Evolutionary conservation across 495 filamentous ascomycete species (phyloP).

Genomic region (Penicillium cinerascens): DNA sequence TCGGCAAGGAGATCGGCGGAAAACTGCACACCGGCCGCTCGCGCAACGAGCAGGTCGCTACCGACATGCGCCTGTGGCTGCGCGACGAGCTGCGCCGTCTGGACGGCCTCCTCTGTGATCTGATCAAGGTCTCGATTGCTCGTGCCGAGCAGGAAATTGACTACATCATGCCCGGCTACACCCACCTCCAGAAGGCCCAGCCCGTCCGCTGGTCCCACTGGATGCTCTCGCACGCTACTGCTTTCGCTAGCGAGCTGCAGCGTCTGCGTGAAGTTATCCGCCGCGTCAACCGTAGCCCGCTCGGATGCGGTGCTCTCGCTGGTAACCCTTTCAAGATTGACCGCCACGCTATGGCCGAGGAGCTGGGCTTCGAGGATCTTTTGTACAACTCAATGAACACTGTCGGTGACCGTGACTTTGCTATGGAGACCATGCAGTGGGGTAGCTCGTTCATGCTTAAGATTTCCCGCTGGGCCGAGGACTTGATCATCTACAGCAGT

Average conservation of each 20-base stretch:
- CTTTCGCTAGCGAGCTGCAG: conserved; percentile 75
- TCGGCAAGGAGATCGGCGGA: conserved; percentile 80
- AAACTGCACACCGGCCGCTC: conserved; percentile 93
- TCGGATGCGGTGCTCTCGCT: conserved; percentile 85
- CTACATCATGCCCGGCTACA: conserved; percentile 66
- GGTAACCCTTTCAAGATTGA: conserved; percentile 91
- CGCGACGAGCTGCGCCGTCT: conserved; percentile 71
- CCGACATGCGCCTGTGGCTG: conserved; percentile 92
- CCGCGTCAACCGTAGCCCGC: conserved; percentile 73
- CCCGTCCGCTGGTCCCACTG: conserved; percentile 88
- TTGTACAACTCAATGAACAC: conserved; percentile 81
- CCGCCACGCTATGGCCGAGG: conserved; percentile 79
- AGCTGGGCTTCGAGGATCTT: conserved; percentile 81
- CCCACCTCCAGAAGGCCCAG: conserved; percentile 88
- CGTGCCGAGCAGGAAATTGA: conserved; percentile 79
- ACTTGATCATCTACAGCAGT: conserved; percentile 83
- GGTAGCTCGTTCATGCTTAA: conserved; percentile 79
- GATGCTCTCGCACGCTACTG: conserved; percentile 74
- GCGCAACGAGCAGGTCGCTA: conserved; percentile 91
- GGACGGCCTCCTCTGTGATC: conserved; percentile 61
- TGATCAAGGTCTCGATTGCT: conserved; percentile 67
- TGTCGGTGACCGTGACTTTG: conserved; percentile 84
- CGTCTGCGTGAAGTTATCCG: conserved; percentile 70
- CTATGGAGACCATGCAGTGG: conserved; percentile 91
- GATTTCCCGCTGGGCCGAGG: conserved; percentile 82